Base-by-base conservation (phyloP, 352 stramenopile genomes). In the Pythium apleroticum region DNA sequence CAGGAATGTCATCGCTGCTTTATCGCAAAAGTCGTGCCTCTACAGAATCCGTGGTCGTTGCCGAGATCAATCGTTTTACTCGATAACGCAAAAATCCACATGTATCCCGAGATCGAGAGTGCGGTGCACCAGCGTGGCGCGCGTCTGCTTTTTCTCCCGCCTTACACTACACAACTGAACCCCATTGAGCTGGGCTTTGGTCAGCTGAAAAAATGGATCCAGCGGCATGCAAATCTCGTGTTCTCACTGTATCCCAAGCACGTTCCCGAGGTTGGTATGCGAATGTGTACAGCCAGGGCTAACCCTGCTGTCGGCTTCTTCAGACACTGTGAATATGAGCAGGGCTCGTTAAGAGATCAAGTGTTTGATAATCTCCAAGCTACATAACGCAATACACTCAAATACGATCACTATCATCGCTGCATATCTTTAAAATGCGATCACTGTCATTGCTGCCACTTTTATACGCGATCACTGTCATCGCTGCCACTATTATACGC, bases 111-210 rank as follows among this genome's bases (percentile, higher is more conserved):
- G 58, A 91, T 98, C 72, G 73, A 84, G 15, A 90, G 97, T 69
- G 97, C 97, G 63, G 96, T 98, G 58, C 97, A 88, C 74, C 98
- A 98, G 63, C 97, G 93, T 71, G 59, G 97, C 28, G 94, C 91
- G 24, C 96, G 97, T 63, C 58, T 45, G n/a, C 52, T 57, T 20
- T 57, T 57, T 17, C 31, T 57, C 6, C 52, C 52, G n/a, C 52
- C 52, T 6, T 57, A 45, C 52, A n/a, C 28, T 27, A 15, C 52
- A 19, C 27, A 57, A 33, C 20, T 45, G 0, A 45, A 57, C 28
- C 17, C 52, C 4, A 57, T 57, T 27, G 52, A 57, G 52, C 15
- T 41, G 12, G 3, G 27, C 5, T 57, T 45, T 45, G 52, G 41
- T 91, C 57, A 88, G 89, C 9, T 97, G 88, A 89, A 96, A 86